Base-by-base conservation (phyloP, 345 rosid species). In the Laguncularia racemosa region DNA sequence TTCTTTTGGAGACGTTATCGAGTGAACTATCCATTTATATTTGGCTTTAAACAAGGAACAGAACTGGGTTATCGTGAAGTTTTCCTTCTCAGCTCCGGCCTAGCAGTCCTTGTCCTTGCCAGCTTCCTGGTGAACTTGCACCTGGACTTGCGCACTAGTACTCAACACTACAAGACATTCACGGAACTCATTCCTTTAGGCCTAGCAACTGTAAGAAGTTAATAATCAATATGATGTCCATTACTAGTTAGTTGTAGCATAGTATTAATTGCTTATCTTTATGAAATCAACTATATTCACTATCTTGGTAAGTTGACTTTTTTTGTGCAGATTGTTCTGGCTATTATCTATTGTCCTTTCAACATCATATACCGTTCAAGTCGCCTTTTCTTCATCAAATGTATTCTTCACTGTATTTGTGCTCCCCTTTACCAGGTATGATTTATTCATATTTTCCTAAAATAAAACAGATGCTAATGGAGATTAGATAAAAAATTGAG, bases 11-110 rank as follows among this genome's bases (percentile, higher is more conserved):
- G 69, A 70, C 81, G 62, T 48, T 85, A 71, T 62, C 69, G 74
- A 56, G 72, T 85, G 75, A 88, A 85, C 76, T 80, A 88, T 59
- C 66, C 86, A 2, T 88, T 88, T 60, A 83, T 85, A 45, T 83
- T 83, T 60, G 86, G 85, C 65, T 75, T 83, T 73, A 80, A 85
- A 72, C 81, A 72, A 60, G 93, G 96, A 65, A 85, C 86, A 2
- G 86, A 80, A 56, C 57, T 85, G 45, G 73, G 82, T 28, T 74
- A 85, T 64, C 63, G 77, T 56, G 85, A 89, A 64, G 85, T 83
- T 57, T 78, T 88, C 71, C 78, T 85, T 18, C 65, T 88, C 1
- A 74, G 81, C 78, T 73, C 79, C 2, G 84, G 88, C 55, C 74
- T 88, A 8, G 78, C 89, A 28, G 78, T 85, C 18, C 82, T 88